Evolutionary conservation across 805 yeast species (phyloP).

Genomic region (Metschnikowia colocasiae): DNA sequence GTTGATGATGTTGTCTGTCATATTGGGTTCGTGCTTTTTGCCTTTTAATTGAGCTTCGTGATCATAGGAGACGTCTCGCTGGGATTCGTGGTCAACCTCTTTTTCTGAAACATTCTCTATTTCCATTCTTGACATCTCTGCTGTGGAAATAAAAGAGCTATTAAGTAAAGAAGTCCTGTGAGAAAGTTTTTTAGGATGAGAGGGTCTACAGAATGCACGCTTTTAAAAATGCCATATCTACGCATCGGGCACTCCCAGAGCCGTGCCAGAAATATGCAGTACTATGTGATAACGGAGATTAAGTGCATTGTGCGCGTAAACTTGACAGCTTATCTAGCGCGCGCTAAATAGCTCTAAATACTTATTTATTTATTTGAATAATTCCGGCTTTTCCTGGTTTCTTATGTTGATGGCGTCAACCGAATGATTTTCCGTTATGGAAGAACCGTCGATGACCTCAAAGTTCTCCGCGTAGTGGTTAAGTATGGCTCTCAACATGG

Average conservation of each 20-base stretch:
- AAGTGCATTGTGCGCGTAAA: background rate
- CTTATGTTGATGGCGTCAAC: constrained; percentile 8
- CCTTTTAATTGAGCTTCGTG: background rate
- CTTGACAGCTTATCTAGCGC: background rate
- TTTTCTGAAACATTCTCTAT: background rate
- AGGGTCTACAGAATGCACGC: background rate
- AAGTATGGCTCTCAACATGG: constrained; percentile 13
- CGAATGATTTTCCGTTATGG: constrained; percentile 7
- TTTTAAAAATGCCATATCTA: background rate
- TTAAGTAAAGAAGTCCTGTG: no score
- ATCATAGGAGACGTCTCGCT: background rate
- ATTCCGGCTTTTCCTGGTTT: constrained; percentile 12
- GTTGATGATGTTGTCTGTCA: constrained; percentile 18
- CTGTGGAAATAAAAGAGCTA: background rate
- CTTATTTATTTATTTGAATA: background rate
- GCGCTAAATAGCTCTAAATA: background rate
- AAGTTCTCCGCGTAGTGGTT: constrained; percentile 12
- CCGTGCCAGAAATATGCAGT: background rate
- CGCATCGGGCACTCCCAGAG: background rate
- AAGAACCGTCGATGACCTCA: constrained; percentile 14
- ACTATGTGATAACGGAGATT: background rate
- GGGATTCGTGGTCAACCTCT: background rate
- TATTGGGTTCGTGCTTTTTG: constrained; percentile 7
- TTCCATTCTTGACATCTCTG: background rate
- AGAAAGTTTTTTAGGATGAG: background rate